Base-by-base conservation (phyloP, 805 yeast species). In the Wickerhamomyces sydowiorum region DNA sequence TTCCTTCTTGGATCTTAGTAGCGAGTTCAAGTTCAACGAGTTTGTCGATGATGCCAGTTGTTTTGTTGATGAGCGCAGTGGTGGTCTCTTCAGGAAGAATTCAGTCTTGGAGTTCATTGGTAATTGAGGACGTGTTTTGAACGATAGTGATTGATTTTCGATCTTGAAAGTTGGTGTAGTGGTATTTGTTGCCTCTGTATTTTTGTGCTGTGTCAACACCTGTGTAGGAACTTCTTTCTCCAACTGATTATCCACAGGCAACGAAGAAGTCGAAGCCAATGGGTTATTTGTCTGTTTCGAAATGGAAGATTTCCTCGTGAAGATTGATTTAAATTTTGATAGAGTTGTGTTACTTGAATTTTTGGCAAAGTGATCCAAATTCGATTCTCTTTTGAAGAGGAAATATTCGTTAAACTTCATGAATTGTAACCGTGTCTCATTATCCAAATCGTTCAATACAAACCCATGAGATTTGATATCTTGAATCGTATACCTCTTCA, bases 401-500 rank as follows among this genome's bases (percentile, higher is more conserved):
- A 45, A 55, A 4, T 41, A 17, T n/a, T 54, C 54, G 38, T 57
- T 57, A 42, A 55, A 54, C 17, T 40, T 53, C 7, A 48, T 21
- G 37, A 54, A 55, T 22, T 48, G 47, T 1, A 35, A 9, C 22
- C 35, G 24, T 18, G 45, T 38, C 1, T 41, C 42, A 3, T 42
- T 15, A 5, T 41, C 18, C 7, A 52, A 24, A 22, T 44, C 48
- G 14, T 83, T 84, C 3, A 65, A 69, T 39, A 91, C 65, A 43
- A 91, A 72, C 2, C 95, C 93, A 67, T 93, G 98, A 30, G 58
- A 47, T 35, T 85, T 69, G 14, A 89, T 79, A 31, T 75, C 75
- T 12, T 72, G 70, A 4, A 90, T 82, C 24, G 78, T 66, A 18
- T 87, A 74, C 62, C 97, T 75, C 48, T 76, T 75, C 33, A 66